Evolutionary conservation across 139 green algal species (phyloP).

Genomic region (Micractinium sp.): DNA sequence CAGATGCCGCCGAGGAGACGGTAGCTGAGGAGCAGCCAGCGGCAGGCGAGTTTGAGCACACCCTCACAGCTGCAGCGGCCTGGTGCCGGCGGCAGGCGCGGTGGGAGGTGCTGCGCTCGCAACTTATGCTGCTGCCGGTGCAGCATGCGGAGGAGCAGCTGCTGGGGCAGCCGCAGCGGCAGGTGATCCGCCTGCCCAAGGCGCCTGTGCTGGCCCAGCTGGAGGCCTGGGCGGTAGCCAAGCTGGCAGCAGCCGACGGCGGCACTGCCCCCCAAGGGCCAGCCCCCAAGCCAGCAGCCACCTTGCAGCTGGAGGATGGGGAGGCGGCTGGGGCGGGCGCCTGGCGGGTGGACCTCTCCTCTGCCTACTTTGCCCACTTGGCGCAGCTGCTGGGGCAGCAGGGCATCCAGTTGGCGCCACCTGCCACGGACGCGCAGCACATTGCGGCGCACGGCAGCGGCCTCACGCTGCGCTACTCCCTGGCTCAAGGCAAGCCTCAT

Average conservation of each 20-base stretch:
- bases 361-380: conserved; percentile 15
- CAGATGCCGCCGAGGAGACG: neutral
- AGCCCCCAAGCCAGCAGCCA: neutral
- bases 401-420: neutral
- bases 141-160: conserved; percentile 11
- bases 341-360: conserved; percentile 11
- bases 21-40: neutral
- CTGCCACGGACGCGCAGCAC: neutral
- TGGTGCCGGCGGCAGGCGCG: conserved; percentile 26
- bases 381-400: conserved; percentile 7
- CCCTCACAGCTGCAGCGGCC: neutral
- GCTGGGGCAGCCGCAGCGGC: neutral
- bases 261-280: neutral
- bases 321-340: neutral
- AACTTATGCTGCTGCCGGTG: conserved; percentile 15
- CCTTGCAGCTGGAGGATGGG: neutral
- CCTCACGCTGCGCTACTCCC: conserved; percentile 16
- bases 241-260: neutral
- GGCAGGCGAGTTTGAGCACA: neutral
- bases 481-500: neutral
- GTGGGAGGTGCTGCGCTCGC: conserved; percentile 15
- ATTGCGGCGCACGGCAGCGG: neutral
- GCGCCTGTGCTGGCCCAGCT: conserved; percentile 7
- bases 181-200: conserved; percentile 9
- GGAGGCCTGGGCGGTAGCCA: neutral